A percentile compares a stretch with the other conserved stretches of the same genome.
Conservation (phyloP, 2,329 filamentous ascomycete genomes). For the Capronia americana region DNA sequence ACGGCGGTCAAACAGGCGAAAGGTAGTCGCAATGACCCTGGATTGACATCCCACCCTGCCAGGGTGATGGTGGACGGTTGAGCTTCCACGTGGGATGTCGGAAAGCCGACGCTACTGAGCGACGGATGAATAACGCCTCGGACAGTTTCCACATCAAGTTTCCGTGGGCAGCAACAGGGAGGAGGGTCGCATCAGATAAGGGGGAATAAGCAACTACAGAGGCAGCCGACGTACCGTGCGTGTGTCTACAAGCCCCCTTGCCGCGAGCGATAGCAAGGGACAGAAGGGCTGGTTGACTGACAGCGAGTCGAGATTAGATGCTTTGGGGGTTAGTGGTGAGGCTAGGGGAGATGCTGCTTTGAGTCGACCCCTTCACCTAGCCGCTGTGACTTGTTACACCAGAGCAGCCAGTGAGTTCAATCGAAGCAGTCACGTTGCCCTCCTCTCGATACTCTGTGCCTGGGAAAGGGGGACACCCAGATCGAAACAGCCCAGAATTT, state of each 20-base stretch:
- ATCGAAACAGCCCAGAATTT: conserved; percentile 1
- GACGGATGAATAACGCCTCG: neutral
- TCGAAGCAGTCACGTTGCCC: conserved; percentile 10
- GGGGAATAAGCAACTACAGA: neutral
- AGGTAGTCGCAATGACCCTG: neutral
- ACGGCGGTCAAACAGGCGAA: conserved; percentile 2
- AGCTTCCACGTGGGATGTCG: conserved; percentile 15
- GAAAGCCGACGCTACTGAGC: neutral
- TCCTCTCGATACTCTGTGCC: neutral
- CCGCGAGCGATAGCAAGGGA: neutral
- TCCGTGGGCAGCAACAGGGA: neutral
- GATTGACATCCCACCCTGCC: conserved; percentile 1
- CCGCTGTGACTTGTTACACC: conserved; percentile 13
- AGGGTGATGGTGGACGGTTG: conserved; percentile 7
- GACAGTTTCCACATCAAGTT: neutral
- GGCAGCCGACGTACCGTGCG: neutral
- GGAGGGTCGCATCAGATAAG: neutral
- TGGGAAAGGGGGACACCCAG: conserved; percentile 3
- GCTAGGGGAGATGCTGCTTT: neutral
- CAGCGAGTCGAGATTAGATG: neutral
- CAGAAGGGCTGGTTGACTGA: neutral
- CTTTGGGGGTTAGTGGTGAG: conserved; percentile 10
- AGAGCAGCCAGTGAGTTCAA: conserved; percentile 4
- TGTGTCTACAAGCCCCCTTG: neutral
- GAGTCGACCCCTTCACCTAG: conserved; percentile 1